Evolutionary conservation across 2,329 filamentous ascomycete genomes (phyloP).

Genomic region (Aspergillus neotritici): DNA sequence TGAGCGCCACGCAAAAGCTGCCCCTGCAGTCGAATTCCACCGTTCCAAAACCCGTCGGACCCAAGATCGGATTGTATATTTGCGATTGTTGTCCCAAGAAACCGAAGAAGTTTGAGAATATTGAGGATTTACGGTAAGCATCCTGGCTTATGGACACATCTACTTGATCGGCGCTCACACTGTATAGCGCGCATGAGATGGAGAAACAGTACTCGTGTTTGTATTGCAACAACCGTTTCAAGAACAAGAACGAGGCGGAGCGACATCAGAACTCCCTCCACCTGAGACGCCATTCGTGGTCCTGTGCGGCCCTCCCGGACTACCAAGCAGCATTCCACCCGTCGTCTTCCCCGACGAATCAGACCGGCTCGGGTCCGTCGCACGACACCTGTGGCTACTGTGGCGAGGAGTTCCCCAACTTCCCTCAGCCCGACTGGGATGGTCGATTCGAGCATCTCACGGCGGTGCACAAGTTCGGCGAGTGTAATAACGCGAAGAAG

Average conservation of each 20-base stretch:
- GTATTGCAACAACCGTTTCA: constrained; percentile 92
- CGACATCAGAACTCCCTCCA: constrained; percentile 94
- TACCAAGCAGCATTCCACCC: constrained; percentile 82
- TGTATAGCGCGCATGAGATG: constrained; percentile 69
- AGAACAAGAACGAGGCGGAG: constrained; percentile 98
- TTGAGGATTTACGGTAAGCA: constrained; percentile 75
- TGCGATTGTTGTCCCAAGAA: constrained; percentile 97
- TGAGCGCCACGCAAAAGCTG: constrained; percentile 44
- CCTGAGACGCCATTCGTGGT: constrained; percentile 90
- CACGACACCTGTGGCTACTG: constrained; percentile 88
- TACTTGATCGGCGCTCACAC: not conserved
- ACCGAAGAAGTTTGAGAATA: constrained; percentile 86
- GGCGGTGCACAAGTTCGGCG: constrained; percentile 89
- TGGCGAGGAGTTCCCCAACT: constrained; percentile 78
- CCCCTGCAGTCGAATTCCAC: constrained; percentile 36
- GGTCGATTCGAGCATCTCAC: constrained; percentile 79
- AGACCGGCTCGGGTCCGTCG: constrained; percentile 31
- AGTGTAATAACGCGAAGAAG: constrained; percentile 98
- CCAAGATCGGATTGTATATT: constrained; percentile 57
- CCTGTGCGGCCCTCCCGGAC: constrained; percentile 74
- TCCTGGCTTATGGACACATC: not conserved
- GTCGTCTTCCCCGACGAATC: constrained; percentile 49
- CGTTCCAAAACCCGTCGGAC: constrained; percentile 29
- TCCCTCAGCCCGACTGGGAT: constrained; percentile 78
- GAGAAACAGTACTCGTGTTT: constrained; percentile 95